phyloP scores from a whole-genome alignment of 164 flowering plant genomes.

The Liquidambar formosana region DNA sequence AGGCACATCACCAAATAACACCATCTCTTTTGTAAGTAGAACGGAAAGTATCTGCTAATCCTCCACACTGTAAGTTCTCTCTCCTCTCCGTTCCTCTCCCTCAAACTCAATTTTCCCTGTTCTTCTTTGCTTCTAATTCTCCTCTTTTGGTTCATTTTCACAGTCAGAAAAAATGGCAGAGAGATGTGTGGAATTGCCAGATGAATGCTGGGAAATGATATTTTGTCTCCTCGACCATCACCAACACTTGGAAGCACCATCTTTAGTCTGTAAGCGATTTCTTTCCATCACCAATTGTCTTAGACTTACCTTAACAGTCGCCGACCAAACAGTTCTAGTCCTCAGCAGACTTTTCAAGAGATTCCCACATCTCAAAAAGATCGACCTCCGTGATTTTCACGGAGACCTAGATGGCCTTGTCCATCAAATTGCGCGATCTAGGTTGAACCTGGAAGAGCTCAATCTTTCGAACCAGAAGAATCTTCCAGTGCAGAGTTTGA shows the following conservation, averaged over 20 bases:
- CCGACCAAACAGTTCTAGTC: slow-evolving; percentile 22
- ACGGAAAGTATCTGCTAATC: too few species aligned
- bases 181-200: slow-evolving; percentile 34
- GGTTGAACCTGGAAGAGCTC: slow-evolving; percentile 34
- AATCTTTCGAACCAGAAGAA: slow-evolving; percentile 36
- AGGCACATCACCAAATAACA: too few species aligned
- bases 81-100: too few species aligned
- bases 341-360: slow-evolving; percentile 36
- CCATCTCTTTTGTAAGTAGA: too few species aligned
- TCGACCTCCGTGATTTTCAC: slow-evolving; percentile 21
- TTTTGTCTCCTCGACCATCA: slow-evolving; percentile 24
- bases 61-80: too few species aligned
- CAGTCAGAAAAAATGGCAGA: slow-evolving; percentile 14
- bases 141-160: not conserved
- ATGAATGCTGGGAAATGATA: slow-evolving; percentile 58
- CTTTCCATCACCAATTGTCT: slow-evolving; percentile 50
- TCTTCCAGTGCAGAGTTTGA: slow-evolving; percentile 33
- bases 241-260: slow-evolving; percentile 38
- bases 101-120: too few species aligned
- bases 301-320: slow-evolving; percentile 34
- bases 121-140: not conserved
- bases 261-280: slow-evolving; percentile 48
- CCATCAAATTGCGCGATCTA: slow-evolving; percentile 26
- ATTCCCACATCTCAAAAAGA: slow-evolving; percentile 39
- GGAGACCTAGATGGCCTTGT: slow-evolving; percentile 36